These are phyloP conservation scores for Cytospora mali DNA, from an alignment of 2,329 filamentous ascomycete species.

Conservation along the genomic window DNA sequence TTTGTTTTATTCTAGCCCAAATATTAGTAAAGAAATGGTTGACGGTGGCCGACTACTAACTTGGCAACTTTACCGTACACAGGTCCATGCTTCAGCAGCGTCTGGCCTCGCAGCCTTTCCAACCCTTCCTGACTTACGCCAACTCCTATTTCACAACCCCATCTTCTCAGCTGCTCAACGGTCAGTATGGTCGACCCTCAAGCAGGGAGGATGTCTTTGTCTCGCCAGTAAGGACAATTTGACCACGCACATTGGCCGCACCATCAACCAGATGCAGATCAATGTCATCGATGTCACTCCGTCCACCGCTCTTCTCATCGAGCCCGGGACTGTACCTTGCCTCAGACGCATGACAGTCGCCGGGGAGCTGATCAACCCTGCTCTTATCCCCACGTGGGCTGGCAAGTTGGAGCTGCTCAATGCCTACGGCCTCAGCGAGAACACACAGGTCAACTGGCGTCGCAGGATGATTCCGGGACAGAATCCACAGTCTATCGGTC, in stretches of 20 bases:
- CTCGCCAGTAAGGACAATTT: slow-evolving; percentile 74
- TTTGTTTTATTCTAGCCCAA: neutral
- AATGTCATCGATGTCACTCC: slow-evolving; percentile 87
- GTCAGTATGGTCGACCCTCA: slow-evolving; percentile 90
- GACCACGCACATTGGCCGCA: slow-evolving; percentile 68
- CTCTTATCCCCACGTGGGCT: slow-evolving; percentile 70
- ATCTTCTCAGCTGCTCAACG: slow-evolving; percentile 78
- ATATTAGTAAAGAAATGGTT: neutral
- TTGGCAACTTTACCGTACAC: slow-evolving; percentile 74
- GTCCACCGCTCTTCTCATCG: slow-evolving; percentile 75
- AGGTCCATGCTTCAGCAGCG: slow-evolving; percentile 71
- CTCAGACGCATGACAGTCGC: slow-evolving; percentile 79
- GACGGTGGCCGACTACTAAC: slow-evolving; percentile 42
- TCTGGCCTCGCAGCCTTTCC: slow-evolving; percentile 80
- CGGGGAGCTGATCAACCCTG: slow-evolving; percentile 75
- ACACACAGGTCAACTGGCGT: slow-evolving; percentile 72
- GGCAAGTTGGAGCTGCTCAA: slow-evolving; percentile 65
- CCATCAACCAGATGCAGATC: slow-evolving; percentile 64
- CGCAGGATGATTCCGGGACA: slow-evolving; percentile 58
- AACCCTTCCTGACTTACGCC: slow-evolving; percentile 66
- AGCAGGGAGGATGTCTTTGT: slow-evolving; percentile 93
- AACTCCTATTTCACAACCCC: slow-evolving; percentile 77
- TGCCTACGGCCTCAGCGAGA: slow-evolving; percentile 58
- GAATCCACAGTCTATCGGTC: slow-evolving; percentile 62
- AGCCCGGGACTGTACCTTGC: slow-evolving; percentile 66